A percentile compares a stretch with the other conserved stretches of the same genome.
These are phyloP conservation scores for Carex parvula DNA, from an alignment of 176 grass and related monocot genomes.

Conservation along the genomic window DNA sequence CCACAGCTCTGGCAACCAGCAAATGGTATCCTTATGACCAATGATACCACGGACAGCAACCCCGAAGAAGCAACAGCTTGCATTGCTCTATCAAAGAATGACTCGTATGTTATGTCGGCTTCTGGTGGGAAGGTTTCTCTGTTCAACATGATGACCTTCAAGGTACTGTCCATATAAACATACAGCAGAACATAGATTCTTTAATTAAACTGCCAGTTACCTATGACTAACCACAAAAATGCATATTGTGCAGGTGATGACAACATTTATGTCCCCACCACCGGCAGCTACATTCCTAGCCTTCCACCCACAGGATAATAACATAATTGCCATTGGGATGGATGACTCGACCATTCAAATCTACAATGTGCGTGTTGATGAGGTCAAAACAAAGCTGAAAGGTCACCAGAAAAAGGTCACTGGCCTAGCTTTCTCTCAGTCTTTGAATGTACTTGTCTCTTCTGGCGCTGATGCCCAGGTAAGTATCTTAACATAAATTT, in stretches of 20 bases:
- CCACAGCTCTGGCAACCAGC: constrained; percentile 96
- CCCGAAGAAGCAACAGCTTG: constrained; percentile 97
- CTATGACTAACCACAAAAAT: constrained; percentile 10
- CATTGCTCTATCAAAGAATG: constrained; percentile 98
- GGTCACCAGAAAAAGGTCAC: constrained; percentile 97
- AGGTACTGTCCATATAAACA: constrained; percentile 38
- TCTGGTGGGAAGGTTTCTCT: constrained; percentile 97
- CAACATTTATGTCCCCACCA: constrained; percentile 95
- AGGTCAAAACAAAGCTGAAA: constrained; percentile 98
- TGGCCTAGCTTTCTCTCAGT: constrained; percentile 95
- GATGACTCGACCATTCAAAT: constrained; percentile 97
- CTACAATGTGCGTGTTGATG: constrained; percentile 97
- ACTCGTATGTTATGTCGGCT: constrained; percentile 98
- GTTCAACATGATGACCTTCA: constrained; percentile 99
- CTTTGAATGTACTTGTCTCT: constrained; percentile 84
- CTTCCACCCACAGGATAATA: constrained; percentile 99
- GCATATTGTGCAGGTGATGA: constrained; percentile 68
- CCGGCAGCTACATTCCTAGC: constrained; percentile 93
- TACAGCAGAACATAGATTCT: not conserved
- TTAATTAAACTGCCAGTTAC: constrained; percentile 16
- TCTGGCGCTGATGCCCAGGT: constrained; percentile 99
- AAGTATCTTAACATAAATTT: constrained; percentile 9
- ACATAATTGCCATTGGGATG: constrained; percentile 99
- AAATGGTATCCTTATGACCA: constrained; percentile 93
- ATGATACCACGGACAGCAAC: constrained; percentile 79